These are phyloP conservation scores for Moesziomyces parantarcticus DNA, from an alignment of 1,284 basidiomycete species.

Conservation along the genomic window DNA sequence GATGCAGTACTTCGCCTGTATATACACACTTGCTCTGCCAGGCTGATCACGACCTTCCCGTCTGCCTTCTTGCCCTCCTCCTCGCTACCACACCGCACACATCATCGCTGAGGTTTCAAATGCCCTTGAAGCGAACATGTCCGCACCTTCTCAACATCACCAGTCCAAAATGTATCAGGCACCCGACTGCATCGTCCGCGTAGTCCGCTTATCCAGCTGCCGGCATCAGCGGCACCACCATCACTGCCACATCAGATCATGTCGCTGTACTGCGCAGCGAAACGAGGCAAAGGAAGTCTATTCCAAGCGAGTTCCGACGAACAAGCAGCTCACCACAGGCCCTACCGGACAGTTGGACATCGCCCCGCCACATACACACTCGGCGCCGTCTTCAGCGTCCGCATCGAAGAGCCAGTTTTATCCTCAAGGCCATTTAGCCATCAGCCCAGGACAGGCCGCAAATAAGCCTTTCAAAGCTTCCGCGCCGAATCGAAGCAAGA, in stretches of 20 bases:
- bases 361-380: not conserved
- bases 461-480: not conserved
- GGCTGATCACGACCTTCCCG: not conserved
- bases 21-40: not conserved
- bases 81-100: not conserved
- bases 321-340: not conserved
- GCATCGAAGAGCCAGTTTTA: not conserved
- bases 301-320: no score
- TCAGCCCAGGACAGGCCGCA: not conserved
- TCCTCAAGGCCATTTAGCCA: not conserved
- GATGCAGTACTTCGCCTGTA: not conserved
- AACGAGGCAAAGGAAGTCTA: no score
- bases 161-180: conserved; percentile 2
- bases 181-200: conserved; percentile 13
- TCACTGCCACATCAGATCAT: not conserved
- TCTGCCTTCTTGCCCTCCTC: no score
- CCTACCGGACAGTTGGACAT: not conserved
- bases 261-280: not conserved
- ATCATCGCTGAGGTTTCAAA: not conserved
- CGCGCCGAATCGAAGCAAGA: not conserved
- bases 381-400: not conserved
- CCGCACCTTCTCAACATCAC: not conserved
- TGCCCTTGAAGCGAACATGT: not conserved
- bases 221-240: conserved; percentile 5
- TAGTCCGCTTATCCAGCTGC: not conserved